Percentiles rank a stretch among this genome's conserved stretches.
These are phyloP conservation scores for Fallopia convolvulus DNA, from an alignment of 148 eudicot species.

Conservation along the genomic window DNA sequence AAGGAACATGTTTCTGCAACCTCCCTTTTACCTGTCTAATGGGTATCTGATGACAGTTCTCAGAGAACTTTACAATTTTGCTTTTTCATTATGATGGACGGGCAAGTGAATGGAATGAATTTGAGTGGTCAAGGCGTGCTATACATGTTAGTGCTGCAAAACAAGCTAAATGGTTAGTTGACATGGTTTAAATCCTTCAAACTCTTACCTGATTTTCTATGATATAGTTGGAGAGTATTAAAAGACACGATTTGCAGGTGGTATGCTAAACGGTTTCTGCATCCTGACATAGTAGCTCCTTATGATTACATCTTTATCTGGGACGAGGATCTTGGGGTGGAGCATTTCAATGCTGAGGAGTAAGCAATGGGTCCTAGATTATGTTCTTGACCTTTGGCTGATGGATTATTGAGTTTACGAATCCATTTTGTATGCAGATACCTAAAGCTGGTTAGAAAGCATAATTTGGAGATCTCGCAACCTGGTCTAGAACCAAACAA, in stretches of 20 bases:
- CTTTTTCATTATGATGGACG: conserved; percentile 92
- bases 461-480: background rate
- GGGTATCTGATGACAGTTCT: conserved; percentile 40
- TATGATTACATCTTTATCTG: conserved; percentile 78
- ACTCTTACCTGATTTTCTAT: background rate
- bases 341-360: conserved; percentile 58
- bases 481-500: conserved; percentile 14
- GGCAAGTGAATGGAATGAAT: conserved; percentile 83
- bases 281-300: conserved; percentile 58
- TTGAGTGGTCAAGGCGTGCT: conserved; percentile 85
- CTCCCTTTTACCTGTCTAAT: background rate
- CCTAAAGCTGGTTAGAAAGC: conserved; percentile 1
- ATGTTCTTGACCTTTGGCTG: background rate
- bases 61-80: conserved; percentile 79
- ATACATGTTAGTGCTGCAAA: conserved; percentile 67
- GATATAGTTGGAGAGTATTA: background rate
- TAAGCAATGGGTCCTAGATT: conserved; percentile 15
- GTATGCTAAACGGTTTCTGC: conserved; percentile 80
- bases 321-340: conserved; percentile 81
- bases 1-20: background rate
- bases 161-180: conserved; percentile 61
- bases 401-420: background rate
- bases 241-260: conserved; percentile 36
- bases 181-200: background rate
- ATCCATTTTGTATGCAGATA: background rate